These are phyloP conservation scores for Amoebophrya sp. DNA, from an alignment of 169 alveolate species.

Conservation along the genomic window DNA sequence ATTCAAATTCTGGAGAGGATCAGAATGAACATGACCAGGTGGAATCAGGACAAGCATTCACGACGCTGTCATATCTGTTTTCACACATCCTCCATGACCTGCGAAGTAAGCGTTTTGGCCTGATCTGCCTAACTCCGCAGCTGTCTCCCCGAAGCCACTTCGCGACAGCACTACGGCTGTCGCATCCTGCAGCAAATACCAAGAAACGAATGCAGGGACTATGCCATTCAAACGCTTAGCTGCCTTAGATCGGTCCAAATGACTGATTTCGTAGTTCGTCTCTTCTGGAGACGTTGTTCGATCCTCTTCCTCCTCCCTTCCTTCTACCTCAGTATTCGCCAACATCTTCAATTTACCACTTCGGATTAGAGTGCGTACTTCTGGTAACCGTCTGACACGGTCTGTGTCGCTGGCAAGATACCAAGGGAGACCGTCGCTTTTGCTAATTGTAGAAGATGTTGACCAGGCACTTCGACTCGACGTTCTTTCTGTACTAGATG, in stretches of 20 bases:
- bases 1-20: no score
- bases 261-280: neutral
- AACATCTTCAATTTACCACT: neutral
- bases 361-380: neutral
- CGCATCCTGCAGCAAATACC: neutral
- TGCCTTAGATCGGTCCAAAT: conserved; percentile 15
- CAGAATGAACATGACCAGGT: no score
- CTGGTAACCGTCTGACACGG: neutral
- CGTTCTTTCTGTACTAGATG: no score
- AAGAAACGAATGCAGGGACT: neutral
- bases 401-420: neutral
- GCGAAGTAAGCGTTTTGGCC: conserved; percentile 21
- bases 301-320: no score
- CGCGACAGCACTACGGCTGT: conserved; percentile 9
- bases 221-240: neutral
- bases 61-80: neutral
- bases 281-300: no score
- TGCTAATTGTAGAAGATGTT: no score
- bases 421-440: no score
- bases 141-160: conserved; percentile 25
- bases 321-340: no score
- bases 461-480: no score
- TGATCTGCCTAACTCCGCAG: conserved; percentile 23
- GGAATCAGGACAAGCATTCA: neutral
- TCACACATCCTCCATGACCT: neutral